Evolutionary conservation across 2,329 filamentous ascomycete genomes (phyloP).

Genomic region (Cladophialophora bantiana): DNA sequence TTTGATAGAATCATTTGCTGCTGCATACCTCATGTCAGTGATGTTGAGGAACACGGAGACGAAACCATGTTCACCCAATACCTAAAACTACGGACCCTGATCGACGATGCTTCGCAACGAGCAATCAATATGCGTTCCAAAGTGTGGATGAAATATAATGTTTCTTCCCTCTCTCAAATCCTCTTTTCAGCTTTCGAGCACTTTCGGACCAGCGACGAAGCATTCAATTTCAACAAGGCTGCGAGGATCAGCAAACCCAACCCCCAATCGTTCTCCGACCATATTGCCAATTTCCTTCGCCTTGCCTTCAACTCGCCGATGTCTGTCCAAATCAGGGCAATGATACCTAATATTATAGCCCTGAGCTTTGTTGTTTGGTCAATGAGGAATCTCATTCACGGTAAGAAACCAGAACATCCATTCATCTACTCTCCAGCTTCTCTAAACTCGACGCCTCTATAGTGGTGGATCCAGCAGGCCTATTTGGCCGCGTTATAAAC

Average conservation of each 20-base stretch:
- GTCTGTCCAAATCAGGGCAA: not conserved
- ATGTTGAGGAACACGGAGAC: slow-evolving; percentile 14
- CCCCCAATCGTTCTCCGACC: slow-evolving; percentile 5
- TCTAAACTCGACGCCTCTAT: not conserved
- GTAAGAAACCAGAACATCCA: not conserved
- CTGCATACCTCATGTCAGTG: slow-evolving; percentile 12
- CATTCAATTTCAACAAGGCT: slow-evolving; percentile 23
- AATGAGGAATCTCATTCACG: slow-evolving; percentile 13
- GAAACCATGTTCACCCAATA: slow-evolving; percentile 14
- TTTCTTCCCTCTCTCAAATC: slow-evolving; percentile 16
- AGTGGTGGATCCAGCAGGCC: slow-evolving; percentile 15
- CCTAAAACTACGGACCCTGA: slow-evolving; percentile 10
- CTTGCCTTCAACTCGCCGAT: slow-evolving; percentile 5
- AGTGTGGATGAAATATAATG: slow-evolving; percentile 19
- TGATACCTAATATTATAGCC: slow-evolving; percentile 13
- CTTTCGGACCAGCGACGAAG: slow-evolving; percentile 18
- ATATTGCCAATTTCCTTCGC: slow-evolving; percentile 19
- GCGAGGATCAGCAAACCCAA: slow-evolving; percentile 15
- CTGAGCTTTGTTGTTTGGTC: slow-evolving; percentile 13
- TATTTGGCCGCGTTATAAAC: not conserved
- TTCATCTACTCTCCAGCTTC: not conserved
- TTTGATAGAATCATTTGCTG: slow-evolving; percentile 10
- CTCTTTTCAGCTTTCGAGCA: slow-evolving; percentile 23
- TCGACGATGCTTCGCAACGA: slow-evolving; percentile 12
- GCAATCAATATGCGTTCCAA: slow-evolving; percentile 12